Base-by-base conservation (phyloP, 352 stramenopile genomes). In the Pythium grandisporangium region DNA sequence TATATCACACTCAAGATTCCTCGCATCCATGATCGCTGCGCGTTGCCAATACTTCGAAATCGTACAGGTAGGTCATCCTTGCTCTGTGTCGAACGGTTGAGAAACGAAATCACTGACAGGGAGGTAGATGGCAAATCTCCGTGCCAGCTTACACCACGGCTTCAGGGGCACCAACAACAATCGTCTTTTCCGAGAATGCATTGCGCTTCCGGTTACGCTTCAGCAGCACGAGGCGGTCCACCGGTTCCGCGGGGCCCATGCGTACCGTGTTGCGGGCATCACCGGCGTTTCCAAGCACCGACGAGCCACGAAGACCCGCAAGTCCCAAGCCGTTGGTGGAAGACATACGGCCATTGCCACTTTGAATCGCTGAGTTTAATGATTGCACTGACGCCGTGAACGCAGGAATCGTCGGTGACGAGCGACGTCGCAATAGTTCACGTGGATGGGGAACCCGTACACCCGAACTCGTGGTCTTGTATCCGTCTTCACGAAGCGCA, bases 341-440 rank as follows among this genome's bases (percentile, higher is more conserved):
- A 48, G 53, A 84, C 34, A 61, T 64, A 27, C 69, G 58, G 30
- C 53, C 54, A 17, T 68, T 85, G 39, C 56, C 67, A n/a, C n/a
- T n/a, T 48, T 93, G 77, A 48, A 91, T 88, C 17, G 72, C 74
- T 14, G 73, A 58, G 33, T 85, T 84, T 2, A 93, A 56, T 22
- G 77, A 89, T 53, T 90, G 76, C 17, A 93, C 75, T 12, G 81
- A 90, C 13, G 77, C 63, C 12, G 78, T 91, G 45, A 93, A 88
- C 16, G 81, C 84, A n/a, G 77, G 81, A 37, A 90, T 85, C n/a
- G 73, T 87, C n/a, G 78, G 73, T 5, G 78, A 91, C 12, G 81
- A 93, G 4, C 76, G 70, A 38, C 81, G 81, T 6, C 76, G 73
- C 16, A 74, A 53, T 12, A 85, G 46, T 14, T 82, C 58, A 14